Percentiles rank a stretch among this genome's conserved stretches.
Evolutionary conservation across 345 rosid species (phyloP).

Genomic region (Rhizophora mangle): DNA sequence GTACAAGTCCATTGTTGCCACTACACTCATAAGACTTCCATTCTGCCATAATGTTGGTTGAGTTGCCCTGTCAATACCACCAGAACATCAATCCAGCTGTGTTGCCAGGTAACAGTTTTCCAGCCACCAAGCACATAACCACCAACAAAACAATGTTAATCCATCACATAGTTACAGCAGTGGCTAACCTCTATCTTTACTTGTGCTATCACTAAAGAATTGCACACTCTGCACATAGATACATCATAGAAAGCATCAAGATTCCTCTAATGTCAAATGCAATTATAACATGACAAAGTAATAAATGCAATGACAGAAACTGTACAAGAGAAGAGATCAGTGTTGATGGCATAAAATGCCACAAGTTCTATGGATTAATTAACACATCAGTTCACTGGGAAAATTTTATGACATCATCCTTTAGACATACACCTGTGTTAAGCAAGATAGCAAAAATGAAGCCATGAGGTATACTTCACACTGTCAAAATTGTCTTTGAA

Average conservation of each 20-base stretch:
- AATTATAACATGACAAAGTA: background rate
- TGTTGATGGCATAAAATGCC: background rate
- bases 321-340: background rate
- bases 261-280: background rate
- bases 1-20: background rate
- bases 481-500: background rate
- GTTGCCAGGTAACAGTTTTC: background rate
- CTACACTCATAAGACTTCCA: background rate
- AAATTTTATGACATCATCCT: background rate
- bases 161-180: background rate
- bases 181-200: background rate
- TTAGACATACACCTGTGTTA: background rate
- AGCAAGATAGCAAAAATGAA: background rate
- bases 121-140: background rate
- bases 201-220: background rate
- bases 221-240: background rate
- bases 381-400: background rate
- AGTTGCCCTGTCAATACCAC: background rate
- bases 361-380: background rate
- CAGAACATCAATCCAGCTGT: background rate
- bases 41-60: background rate
- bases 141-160: background rate
- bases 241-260: background rate
- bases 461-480: background rate
- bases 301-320: background rate